Conservation (phyloP, 2,329 filamentous ascomycete species). For the Ceratocystis variospora region DNA sequence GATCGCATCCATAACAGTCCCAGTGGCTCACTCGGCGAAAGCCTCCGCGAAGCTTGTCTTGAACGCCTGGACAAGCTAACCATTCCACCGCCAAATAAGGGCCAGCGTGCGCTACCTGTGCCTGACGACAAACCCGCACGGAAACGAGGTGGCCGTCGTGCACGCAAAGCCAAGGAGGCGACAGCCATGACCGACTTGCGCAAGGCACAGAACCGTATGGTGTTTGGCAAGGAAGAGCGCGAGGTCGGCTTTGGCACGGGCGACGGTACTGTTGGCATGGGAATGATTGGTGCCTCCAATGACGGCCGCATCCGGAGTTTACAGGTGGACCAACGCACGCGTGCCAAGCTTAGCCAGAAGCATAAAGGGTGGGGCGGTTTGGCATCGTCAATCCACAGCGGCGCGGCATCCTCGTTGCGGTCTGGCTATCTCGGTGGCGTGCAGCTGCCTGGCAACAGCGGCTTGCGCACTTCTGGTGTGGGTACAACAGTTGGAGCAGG, state of each 20-base stretch:
- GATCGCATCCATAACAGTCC: slow-evolving; percentile 71
- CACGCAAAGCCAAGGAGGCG: slow-evolving; percentile 89
- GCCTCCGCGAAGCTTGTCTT: slow-evolving; percentile 68
- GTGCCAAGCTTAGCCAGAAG: slow-evolving; percentile 85
- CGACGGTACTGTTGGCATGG: slow-evolving; percentile 73
- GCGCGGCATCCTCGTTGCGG: slow-evolving; percentile 58
- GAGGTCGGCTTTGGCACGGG: slow-evolving; percentile 84
- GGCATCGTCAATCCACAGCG: slow-evolving; percentile 69
- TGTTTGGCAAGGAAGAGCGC: slow-evolving; percentile 87
- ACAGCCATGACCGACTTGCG: slow-evolving; percentile 92
- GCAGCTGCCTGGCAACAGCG: slow-evolving; percentile 40
- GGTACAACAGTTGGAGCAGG: slow-evolving; percentile 50
- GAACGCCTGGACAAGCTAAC: slow-evolving; percentile 84
- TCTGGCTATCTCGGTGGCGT: slow-evolving; percentile 11
- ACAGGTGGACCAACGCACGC: slow-evolving; percentile 85
- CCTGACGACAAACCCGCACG: slow-evolving; percentile 90
- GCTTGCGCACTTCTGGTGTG: slow-evolving; percentile 69
- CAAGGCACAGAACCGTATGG: slow-evolving; percentile 92
- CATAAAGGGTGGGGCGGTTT: slow-evolving; percentile 86
- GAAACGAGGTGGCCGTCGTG: slow-evolving; percentile 81
- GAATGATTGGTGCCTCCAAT: slow-evolving; percentile 84
- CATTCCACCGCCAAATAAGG: slow-evolving; percentile 80
- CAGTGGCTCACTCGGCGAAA: slow-evolving; percentile 70
- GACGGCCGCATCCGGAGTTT: slow-evolving; percentile 78
- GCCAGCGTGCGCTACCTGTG: slow-evolving; percentile 69